Percentiles rank a stretch among this genome's conserved stretches.
These are phyloP conservation scores for Crithidia sp. DNA, from an alignment of 208 protist genomes.

Conservation along the genomic window DNA sequence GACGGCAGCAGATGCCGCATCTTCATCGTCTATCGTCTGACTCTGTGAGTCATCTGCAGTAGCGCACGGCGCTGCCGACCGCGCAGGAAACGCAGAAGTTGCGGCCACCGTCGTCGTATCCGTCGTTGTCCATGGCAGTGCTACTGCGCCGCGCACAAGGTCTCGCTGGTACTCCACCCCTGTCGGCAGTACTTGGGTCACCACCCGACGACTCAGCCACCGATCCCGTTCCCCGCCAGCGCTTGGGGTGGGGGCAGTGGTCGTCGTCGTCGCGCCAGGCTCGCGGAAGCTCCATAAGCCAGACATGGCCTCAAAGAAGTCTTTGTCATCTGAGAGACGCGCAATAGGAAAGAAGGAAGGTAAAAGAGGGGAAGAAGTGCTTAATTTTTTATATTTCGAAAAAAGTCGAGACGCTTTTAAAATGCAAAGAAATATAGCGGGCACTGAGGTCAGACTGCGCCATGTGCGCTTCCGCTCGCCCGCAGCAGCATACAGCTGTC, in stretches of 20 bases:
- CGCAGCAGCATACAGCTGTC: no score
- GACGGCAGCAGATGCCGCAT: no score
- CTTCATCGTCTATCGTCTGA: no score
- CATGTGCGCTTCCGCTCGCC: no score
- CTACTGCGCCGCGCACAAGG: neutral
- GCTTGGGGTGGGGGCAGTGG: neutral
- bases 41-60: no score
- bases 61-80: no score
- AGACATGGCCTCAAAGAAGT: conserved; percentile 39
- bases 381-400: no score
- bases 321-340: neutral
- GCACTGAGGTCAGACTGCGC: no score
- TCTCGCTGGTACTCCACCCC: conserved; percentile 14
- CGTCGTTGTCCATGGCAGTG: no score
- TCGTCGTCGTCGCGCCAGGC: neutral
- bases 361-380: neutral
- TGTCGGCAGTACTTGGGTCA: conserved; percentile 31
- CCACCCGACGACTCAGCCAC: neutral
- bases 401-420: no score
- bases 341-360: neutral
- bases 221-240: neutral
- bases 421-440: no score
- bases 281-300: conserved; percentile 77
- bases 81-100: neutral
- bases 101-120: neutral